Percentiles rank a stretch among this genome's conserved stretches.
These are phyloP conservation scores for Clarireedia paspali DNA, from an alignment of 2,329 filamentous ascomycete genomes.

Conservation along the genomic window DNA sequence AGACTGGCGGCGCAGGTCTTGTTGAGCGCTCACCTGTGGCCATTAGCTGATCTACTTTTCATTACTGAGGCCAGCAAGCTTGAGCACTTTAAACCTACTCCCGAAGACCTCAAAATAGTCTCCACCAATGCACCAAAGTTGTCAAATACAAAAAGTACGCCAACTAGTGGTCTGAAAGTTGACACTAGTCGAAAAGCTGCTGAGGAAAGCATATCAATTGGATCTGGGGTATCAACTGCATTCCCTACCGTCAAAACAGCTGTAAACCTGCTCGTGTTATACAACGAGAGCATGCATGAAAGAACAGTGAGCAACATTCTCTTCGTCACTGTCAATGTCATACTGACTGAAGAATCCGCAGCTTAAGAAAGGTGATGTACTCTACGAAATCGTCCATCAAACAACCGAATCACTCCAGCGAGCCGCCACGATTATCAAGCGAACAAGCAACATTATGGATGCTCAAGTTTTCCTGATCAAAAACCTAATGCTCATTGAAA, in stretches of 20 bases:
- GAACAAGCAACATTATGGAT: slow-evolving; percentile 57
- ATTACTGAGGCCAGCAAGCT: slow-evolving; percentile 26
- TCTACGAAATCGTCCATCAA: slow-evolving; percentile 80
- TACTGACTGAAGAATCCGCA: slow-evolving; percentile 15
- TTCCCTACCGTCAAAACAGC: slow-evolving; percentile 51
- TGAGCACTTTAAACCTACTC: slow-evolving; percentile 25
- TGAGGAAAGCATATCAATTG: slow-evolving; percentile 49
- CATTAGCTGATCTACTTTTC: slow-evolving; percentile 25
- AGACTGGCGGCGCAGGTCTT: slow-evolving; percentile 22
- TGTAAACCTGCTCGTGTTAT: slow-evolving; percentile 51
- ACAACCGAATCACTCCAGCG: slow-evolving; percentile 76
- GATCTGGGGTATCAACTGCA: slow-evolving; percentile 47
- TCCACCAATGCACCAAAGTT: neutral
- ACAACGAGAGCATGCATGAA: slow-evolving; percentile 37
- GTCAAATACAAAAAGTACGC: neutral
- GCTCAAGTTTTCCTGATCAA: slow-evolving; percentile 89
- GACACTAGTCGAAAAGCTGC: slow-evolving; percentile 28
- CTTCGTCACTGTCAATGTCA: neutral
- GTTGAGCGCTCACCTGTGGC: slow-evolving; percentile 27
- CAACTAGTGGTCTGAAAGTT: slow-evolving; percentile 3
- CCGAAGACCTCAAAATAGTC: slow-evolving; percentile 21
- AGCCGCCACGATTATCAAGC: slow-evolving; percentile 64
- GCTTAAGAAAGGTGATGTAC: slow-evolving; percentile 43
- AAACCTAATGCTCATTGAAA: slow-evolving; percentile 90
- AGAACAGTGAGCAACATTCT: slow-evolving; percentile 23